Evolutionary conservation across 2,329 filamentous ascomycete genomes (phyloP).

Genomic region (Fusarium sororula): DNA sequence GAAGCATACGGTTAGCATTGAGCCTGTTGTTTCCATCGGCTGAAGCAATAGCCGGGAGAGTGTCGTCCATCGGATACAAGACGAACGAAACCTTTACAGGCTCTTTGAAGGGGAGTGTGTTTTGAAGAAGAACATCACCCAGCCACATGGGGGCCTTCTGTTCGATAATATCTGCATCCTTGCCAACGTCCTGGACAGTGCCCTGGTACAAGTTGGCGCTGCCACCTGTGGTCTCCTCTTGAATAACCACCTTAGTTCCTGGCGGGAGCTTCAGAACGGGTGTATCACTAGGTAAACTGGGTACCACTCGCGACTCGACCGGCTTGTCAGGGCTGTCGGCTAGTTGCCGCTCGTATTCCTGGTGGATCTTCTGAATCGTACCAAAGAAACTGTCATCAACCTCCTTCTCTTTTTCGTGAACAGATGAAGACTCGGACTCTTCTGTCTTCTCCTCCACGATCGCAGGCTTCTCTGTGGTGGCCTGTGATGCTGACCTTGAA

Average conservation of each 20-base stretch:
- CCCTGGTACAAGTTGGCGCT: slow-evolving; percentile 91
- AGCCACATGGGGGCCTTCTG: slow-evolving; percentile 91
- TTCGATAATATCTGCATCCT: slow-evolving; percentile 84
- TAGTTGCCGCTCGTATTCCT: slow-evolving; percentile 76
- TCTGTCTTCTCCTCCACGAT: slow-evolving; percentile 80
- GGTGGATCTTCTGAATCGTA: slow-evolving; percentile 75
- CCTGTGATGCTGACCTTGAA: slow-evolving; percentile 69
- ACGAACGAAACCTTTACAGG: slow-evolving; percentile 96
- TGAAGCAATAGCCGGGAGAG: slow-evolving; percentile 76
- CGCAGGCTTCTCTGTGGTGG: slow-evolving; percentile 74
- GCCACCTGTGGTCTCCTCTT: slow-evolving; percentile 73
- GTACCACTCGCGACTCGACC: slow-evolving; percentile 71
- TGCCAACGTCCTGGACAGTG: slow-evolving; percentile 79
- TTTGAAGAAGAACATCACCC: slow-evolving; percentile 85
- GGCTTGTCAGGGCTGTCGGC: slow-evolving; percentile 61
- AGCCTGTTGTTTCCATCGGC: slow-evolving; percentile 86
- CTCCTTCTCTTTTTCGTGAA: slow-evolving; percentile 75
- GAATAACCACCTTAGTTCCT: slow-evolving; percentile 73
- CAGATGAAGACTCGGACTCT: slow-evolving; percentile 69
- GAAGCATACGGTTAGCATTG: slow-evolving; percentile 96
- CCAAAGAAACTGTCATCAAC: slow-evolving; percentile 80
- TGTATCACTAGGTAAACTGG: slow-evolving; percentile 76
- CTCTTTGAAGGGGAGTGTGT: slow-evolving; percentile 86
- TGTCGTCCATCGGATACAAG: slow-evolving; percentile 77
- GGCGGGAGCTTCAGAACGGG: slow-evolving; percentile 78